A percentile compares a stretch with the other conserved stretches of the same genome.
Evolutionary conservation across 306 rosid genomes (phyloP).

Genomic region (Pyrus communis): DNA sequence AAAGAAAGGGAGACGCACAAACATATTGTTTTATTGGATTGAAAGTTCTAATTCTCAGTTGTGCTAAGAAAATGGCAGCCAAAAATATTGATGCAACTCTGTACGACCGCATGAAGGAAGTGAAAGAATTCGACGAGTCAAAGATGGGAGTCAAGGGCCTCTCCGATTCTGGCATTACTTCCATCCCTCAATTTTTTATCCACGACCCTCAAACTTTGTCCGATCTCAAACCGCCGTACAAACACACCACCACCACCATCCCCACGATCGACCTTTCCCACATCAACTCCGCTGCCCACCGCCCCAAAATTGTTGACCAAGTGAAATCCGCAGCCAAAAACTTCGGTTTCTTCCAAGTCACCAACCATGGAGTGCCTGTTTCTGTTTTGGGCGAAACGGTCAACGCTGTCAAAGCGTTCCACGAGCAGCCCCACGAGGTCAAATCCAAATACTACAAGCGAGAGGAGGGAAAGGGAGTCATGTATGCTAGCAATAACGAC

Average conservation of each 20-base stretch:
- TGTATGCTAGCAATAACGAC: constrained; percentile 33
- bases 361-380: constrained; percentile 28
- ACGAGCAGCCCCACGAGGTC: constrained; percentile 22
- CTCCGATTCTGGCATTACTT: constrained; percentile 38
- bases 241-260: background rate
- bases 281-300: constrained; percentile 1
- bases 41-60: background rate
- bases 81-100: background rate
- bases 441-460: constrained; percentile 32
- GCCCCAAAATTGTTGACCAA: constrained; percentile 20
- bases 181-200: constrained; percentile 29
- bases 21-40: too few species aligned
- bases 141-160: constrained; percentile 47
- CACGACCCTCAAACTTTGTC: constrained; percentile 30
- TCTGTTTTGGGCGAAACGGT: constrained; percentile 14
- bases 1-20: too few species aligned
- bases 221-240: constrained; percentile 15
- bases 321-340: constrained; percentile 27
- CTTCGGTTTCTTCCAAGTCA: constrained; percentile 49
- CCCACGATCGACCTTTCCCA: constrained; percentile 39
- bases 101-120: constrained; percentile 25
- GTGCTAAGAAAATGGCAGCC: background rate
- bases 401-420: constrained; percentile 26
- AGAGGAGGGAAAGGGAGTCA: constrained; percentile 25
- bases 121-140: constrained; percentile 36